Evolutionary conservation across 257 asterid genomes (phyloP), one percentile per base, ranked within the genome.

Genomic region (Solanum microdontum): DNA sequence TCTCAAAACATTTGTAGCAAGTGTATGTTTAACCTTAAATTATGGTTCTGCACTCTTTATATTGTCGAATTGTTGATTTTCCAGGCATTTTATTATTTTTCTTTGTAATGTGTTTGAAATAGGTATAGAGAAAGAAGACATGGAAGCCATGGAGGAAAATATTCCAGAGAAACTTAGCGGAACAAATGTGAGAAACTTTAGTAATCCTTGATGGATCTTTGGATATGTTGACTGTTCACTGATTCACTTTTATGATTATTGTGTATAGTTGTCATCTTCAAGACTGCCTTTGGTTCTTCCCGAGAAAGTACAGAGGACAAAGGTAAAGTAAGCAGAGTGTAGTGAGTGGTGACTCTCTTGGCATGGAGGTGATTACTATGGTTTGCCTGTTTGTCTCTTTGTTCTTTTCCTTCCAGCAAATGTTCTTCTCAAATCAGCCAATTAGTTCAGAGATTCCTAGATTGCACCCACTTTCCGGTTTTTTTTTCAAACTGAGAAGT

Each of bases 261-360:
- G 76, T 93, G 91, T 93, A 4, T 74, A 94, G 98, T 93, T 88
- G 26, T 92, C 98, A 84, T 90, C 94, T 87, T 90, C 98, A 80
- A 94, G 94, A 91, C 28, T 95, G 93, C 98, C 98, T 82, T 92
- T 96, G 92, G 88, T 96, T 86, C 94, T 95, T 48, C 88, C 96
- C 4, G 98, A 95, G 87, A 96, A 96, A 91, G 97, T 95, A 85
- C 97, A 93, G 83, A 95, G 95, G 86, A 88, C 95, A 88, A 96
- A 96, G 98, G 98, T 95, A 89, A 43, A 92, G 89, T 86, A 48
- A 86, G 28, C 85, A 84, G 34, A 64, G 90, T 80, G 86, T 77
- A 48, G 82, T 10, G 45, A 88, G 85, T 77, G 40, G 84, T 10
- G 45, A 88, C 66, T 84, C 60, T 55, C 72, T 79, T 73, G 40